Base-by-base conservation (phyloP, 2,329 filamentous ascomycete species). In the Fusarium hainanense region DNA sequence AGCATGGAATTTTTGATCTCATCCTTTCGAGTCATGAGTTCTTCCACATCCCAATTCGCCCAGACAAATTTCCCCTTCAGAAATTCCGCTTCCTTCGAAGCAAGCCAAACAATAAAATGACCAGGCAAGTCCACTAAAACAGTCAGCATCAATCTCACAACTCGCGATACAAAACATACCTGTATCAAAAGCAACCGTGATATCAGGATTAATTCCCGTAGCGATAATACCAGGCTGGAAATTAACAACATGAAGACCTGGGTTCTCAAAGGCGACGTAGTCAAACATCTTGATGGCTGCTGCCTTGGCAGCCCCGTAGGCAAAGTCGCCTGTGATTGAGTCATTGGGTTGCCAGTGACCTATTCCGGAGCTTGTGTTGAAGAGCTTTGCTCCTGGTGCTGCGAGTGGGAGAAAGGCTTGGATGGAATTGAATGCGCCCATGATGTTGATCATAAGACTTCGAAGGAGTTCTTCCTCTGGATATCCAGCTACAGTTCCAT, bases 181-280 rank as follows among this genome's bases (percentile, higher is more conserved):
- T 27, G 37, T 65, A 12, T 68, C 64, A 0, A 42, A 63, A 0
- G 42, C 64, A 2, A 42, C 8, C 1, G 40, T 28, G 0, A 51
- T 28, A 13, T 58, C 28, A 2, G 64, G 64, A 20, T 68, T 68
- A 2, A 82, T 79, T 6, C 78, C 81, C 0, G 80, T 83, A 7
- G 72, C 75, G 6, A 84, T 71, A 3, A 81, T 74, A 1, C 82
- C 83, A 2, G 83, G 82, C 10, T 84, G 82, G 5, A 82, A 70
- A 47, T 74, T 76, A 16, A 79, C 77, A n/a, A 83, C 73, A 16
- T 77, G 73, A 1, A 83, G 32, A 0, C 75, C 67, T 0, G 81
- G 80, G 28, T 83, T 78, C 63, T 80, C 79, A 11, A 70, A 72
- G 2, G 72, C 73, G 3, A 82, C 60, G 30, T 76, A 78, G 20